Base-by-base conservation (phyloP, 1,284 basidiomycete species). In the Coniferiporia sulphurascens region DNA sequence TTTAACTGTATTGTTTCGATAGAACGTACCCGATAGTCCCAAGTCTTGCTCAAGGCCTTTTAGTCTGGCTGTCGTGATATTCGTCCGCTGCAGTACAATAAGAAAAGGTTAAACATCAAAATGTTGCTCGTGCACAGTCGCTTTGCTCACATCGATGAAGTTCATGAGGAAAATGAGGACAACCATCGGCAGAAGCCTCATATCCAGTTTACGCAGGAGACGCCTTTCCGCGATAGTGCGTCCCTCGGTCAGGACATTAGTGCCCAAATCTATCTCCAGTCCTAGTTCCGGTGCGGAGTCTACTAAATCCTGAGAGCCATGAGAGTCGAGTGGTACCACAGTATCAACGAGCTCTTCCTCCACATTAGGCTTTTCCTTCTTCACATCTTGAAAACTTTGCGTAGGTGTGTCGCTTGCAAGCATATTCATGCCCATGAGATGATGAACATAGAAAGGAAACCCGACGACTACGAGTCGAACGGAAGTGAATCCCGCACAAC, bases 101-200 rank as follows among this genome's bases (percentile, higher is more conserved):
- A 32, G 43, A 7, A 35, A 45, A 38, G n/a, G 13, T 44, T 63
- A 5, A 15, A 6, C 44, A 41, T 41, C 7, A 10, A 41, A 10
- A 2, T 41, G 2, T 10, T 41, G 38, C 15, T 12, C 3, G 3
- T 12, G 10, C 57, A 19, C 12, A 22, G 6, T 17, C 7, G 17
- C 21, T 3, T 27, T 13, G 71, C 78, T 58, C 60, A 86, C 85
- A 65, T 86, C 84, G 55, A 87, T 85, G 64, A 84, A 86, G 65
- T 87, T 87, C 81, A 87, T 80, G 59, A 87, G 76, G 64, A 77
- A 86, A 57, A 87, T 83, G 35, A 84, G 48, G 48, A 83, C 76
- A 56, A 87, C 80, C 0, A 80, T 83, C 0, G 85, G 84, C 61
- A 87, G 67, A 0, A 87, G 69, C 45, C 86, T 74, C 58, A 71